Evolutionary conservation across 352 stramenopile genomes (phyloP), one percentile per base, ranked within the genome.

Genomic region (Globisporangium nagaii): DNA sequence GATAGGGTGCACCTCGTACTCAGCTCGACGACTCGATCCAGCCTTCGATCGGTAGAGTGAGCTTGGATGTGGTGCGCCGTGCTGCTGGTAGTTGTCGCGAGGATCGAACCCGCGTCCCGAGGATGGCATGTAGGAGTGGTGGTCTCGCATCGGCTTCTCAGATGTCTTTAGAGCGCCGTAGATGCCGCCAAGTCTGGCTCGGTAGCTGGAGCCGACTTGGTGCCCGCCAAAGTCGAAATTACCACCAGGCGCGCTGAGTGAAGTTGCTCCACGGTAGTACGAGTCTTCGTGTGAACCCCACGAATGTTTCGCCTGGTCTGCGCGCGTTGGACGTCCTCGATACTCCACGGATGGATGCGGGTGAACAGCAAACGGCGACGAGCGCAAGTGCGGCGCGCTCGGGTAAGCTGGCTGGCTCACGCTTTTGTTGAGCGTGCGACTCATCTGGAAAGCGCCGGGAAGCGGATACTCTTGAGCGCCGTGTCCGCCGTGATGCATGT

Each of bases 1-100:
- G 1, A 73, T 55, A 19, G 82, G 70, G 36, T 89, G 75, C 30
- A 89, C 54, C 56, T 71, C 63, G 25, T 71, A 63, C 1, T 78
- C 68, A 28, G 20, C 59, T 43, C 70, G 62, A 28, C 60, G 67
- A 36, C 34, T 47, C 0, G 47, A 57, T 57, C 48, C 58, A 22
- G 66, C 49, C 45, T 69, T 81, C n/a, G 59, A 54, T 47, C 66
- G 50, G 24, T 79, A 70, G 19, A 66, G 28, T 44, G 70, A 56
- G 15, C 64, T 70, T 31, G 63, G 49, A 28, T 53, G 68, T 27
- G 49, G 52, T 19, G 53, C 27, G 50, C 53, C 71, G 34, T 46
- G 53, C 31, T 46, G 53, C 31, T 62, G 56, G 19, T 73, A 73
- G 17, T 53, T 43, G 19, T 66, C 55, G 8, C 46, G 49, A 12